phyloP scores from a whole-genome alignment of 495 filamentous ascomycete species.

The Penicillium soppii region DNA sequence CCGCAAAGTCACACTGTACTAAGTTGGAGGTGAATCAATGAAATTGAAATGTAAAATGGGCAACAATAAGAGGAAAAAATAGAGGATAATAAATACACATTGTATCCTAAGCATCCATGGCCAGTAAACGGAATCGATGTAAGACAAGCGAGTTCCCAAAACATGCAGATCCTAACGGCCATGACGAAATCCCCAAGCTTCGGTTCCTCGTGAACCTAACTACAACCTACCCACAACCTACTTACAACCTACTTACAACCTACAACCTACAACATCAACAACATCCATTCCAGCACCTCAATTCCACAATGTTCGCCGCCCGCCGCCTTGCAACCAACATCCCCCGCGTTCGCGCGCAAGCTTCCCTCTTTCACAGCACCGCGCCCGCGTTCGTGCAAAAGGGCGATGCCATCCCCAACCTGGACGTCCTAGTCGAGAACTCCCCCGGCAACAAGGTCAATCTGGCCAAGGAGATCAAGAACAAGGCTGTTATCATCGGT shows the following conservation, averaged over 20 bases:
- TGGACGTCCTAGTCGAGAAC: slow-evolving; percentile 57
- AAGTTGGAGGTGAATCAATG: background rate
- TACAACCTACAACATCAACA: background rate
- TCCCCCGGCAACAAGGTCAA: slow-evolving; percentile 82
- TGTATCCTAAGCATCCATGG: too few species aligned
- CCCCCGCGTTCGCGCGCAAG: slow-evolving; percentile 36
- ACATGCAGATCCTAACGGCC: background rate
- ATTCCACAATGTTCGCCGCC: slow-evolving; percentile 40
- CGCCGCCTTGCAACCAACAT: slow-evolving; percentile 38
- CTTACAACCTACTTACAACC: too few species aligned
- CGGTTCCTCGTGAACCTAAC: background rate
- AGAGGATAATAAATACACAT: too few species aligned
- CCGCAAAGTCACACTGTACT: slow-evolving; percentile 3
- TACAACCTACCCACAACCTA: background rate
- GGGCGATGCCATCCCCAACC: slow-evolving; percentile 63
- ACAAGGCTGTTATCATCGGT: slow-evolving; percentile 79
- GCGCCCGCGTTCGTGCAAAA: slow-evolving; percentile 55
- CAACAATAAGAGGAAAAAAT: background rate
- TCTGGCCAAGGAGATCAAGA: slow-evolving; percentile 70
- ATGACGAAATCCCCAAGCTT: slow-evolving; percentile 7
- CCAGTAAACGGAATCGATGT: too few species aligned
- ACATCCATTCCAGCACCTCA: background rate
- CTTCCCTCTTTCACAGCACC: slow-evolving; percentile 51
- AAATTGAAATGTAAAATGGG: background rate
- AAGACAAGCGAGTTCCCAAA: background rate